Conservation (phyloP, 148 eudicot species). For the Fagopyrum homotropicum region DNA sequence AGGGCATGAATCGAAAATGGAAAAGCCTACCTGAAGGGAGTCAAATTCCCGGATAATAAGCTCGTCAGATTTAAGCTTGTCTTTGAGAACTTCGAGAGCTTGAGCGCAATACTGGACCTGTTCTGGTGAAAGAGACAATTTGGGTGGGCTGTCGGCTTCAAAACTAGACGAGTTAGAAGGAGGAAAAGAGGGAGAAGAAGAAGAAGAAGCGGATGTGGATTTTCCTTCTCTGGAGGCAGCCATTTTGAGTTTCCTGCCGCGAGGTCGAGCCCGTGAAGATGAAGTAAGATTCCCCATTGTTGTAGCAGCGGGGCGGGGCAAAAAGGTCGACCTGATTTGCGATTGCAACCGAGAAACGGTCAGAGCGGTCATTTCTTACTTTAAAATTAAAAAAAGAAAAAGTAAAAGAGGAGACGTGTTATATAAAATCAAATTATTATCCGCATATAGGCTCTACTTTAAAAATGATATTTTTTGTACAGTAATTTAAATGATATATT, state of each 20-base stretch:
- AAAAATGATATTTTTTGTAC: too few species aligned
- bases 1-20: neutral
- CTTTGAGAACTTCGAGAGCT: slow-evolving; percentile 45
- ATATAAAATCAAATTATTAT: too few species aligned
- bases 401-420: too few species aligned
- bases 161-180: slow-evolving; percentile 20
- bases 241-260: slow-evolving; percentile 54
- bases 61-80: slow-evolving; percentile 30
- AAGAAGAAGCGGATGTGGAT: slow-evolving; percentile 16
- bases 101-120: slow-evolving; percentile 45
- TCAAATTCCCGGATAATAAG: slow-evolving; percentile 50
- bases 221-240: slow-evolving; percentile 22
- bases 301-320: neutral
- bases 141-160: slow-evolving; percentile 25
- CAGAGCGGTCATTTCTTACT: too few species aligned
- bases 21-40: slow-evolving; percentile 41
- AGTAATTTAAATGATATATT: too few species aligned
- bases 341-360: too few species aligned
- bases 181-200: slow-evolving; percentile 20
- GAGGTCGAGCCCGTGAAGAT: slow-evolving; percentile 20
- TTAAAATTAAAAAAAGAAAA: too few species aligned
- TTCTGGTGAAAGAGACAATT: slow-evolving; percentile 35
- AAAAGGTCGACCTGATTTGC: neutral
- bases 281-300: slow-evolving; percentile 42
- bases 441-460: too few species aligned